Evolutionary conservation across 257 asterid species (phyloP).

Genomic region (Petunia axillaris): DNA sequence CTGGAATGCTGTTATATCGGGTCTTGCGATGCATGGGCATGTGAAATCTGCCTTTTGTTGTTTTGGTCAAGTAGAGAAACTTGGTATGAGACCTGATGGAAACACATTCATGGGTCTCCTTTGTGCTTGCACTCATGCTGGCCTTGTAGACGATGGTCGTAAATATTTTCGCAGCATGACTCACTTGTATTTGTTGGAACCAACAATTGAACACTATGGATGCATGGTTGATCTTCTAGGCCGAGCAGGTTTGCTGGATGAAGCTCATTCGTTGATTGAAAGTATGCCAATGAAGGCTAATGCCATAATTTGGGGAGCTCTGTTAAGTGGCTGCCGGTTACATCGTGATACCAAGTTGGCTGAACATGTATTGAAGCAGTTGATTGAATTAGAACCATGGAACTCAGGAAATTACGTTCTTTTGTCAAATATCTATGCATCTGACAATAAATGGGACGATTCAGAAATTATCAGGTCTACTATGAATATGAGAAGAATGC

Average conservation of each 20-base stretch:
- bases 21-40: conserved; percentile 53
- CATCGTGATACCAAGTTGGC: conserved; percentile 52
- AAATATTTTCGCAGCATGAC: conserved; percentile 40
- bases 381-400: conserved; percentile 52
- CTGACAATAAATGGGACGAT: conserved; percentile 43
- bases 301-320: conserved; percentile 56
- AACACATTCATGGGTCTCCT: conserved; percentile 55
- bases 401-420: conserved; percentile 50
- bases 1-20: conserved; percentile 47
- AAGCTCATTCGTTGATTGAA: conserved; percentile 41
- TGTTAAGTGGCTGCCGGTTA: conserved; percentile 53
- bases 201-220: conserved; percentile 49
- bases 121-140: conserved; percentile 57
- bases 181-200: conserved; percentile 33
- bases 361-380: conserved; percentile 41
- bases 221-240: conserved; percentile 61
- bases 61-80: conserved; percentile 43
- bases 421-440: conserved; percentile 46
- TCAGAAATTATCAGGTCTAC: conserved; percentile 41
- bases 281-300: conserved; percentile 51
- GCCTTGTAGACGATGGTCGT: conserved; percentile 54
- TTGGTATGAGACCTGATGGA: conserved; percentile 45
- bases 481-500: conserved; percentile 38
- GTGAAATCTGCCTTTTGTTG: conserved; percentile 45
- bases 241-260: conserved; percentile 47